Evolutionary conservation across 2,329 filamentous ascomycete genomes (phyloP).

Genomic region (Aspergillus chevalieri): DNA sequence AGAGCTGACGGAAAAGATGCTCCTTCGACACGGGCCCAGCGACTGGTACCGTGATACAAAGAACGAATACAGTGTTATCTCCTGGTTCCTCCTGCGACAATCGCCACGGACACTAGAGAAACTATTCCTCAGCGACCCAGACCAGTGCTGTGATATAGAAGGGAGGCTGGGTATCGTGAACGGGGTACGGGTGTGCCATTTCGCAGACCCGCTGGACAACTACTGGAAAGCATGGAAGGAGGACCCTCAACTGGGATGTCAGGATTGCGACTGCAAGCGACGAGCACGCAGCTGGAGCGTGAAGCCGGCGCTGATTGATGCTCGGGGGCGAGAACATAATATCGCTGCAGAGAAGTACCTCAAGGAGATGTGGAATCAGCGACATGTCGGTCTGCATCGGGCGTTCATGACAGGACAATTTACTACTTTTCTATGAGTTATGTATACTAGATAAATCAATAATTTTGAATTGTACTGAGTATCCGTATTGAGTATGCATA

Average conservation of each 20-base stretch:
- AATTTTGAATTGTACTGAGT: not conserved
- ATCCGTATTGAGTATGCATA: not conserved
- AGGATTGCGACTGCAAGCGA: slow-evolving; percentile 20
- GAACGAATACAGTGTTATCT: slow-evolving; percentile 21
- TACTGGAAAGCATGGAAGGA: slow-evolving; percentile 25
- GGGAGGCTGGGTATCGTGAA: slow-evolving; percentile 6
- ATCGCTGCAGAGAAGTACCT: slow-evolving; percentile 22
- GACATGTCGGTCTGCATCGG: slow-evolving; percentile 18
- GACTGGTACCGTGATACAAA: slow-evolving; percentile 20
- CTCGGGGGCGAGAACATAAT: slow-evolving; percentile 18
- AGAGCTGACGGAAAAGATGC: slow-evolving; percentile 23
- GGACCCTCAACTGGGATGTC: slow-evolving; percentile 16
- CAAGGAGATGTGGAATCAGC: slow-evolving; percentile 23
- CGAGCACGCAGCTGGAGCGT: slow-evolving; percentile 22
- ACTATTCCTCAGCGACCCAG: slow-evolving; percentile 20
- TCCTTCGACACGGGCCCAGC: slow-evolving; percentile 23
- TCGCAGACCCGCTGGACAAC: slow-evolving; percentile 20
- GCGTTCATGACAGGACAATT: slow-evolving; percentile 16
- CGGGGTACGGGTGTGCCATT: slow-evolving; percentile 13
- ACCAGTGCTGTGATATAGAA: slow-evolving; percentile 20
- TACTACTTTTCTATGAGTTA: slow-evolving; percentile 7
- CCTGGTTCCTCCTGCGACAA: slow-evolving; percentile 24
- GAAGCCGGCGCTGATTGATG: slow-evolving; percentile 23
- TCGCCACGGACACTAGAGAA: slow-evolving; percentile 17
- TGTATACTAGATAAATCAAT: not conserved